Evolutionary conservation across 371 early-diverging fungal genomes (phyloP).

Genomic region (Mucor circinelloides): DNA sequence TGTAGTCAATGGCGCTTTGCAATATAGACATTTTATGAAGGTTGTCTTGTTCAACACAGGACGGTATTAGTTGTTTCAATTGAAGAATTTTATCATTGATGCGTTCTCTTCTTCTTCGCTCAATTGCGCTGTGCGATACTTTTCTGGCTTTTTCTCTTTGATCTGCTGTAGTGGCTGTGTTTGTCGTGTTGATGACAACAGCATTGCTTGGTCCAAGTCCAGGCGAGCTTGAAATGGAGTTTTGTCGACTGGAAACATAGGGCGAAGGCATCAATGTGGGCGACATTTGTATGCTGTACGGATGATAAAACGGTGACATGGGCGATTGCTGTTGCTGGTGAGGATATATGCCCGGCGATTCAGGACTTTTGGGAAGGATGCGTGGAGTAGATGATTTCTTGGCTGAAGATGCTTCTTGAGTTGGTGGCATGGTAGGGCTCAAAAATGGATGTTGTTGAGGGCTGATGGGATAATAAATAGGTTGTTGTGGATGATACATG

Average conservation of each 20-base stretch:
- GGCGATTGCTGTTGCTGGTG: constrained; percentile 15
- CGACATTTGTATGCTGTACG: constrained; percentile 24
- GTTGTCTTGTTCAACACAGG: constrained; percentile 66
- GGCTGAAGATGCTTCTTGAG: constrained; percentile 26
- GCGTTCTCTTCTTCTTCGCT: constrained; percentile 74
- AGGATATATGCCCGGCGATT: not conserved
- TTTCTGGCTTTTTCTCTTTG: constrained; percentile 64
- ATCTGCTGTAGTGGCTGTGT: constrained; percentile 34
- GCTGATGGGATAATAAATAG: constrained; percentile 20
- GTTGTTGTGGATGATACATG: constrained; percentile 17
- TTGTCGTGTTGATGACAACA: not conserved
- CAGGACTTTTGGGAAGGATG: constrained; percentile 17
- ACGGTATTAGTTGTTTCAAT: constrained; percentile 46
- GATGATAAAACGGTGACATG: constrained; percentile 21
- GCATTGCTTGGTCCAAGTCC: constrained; percentile 11
- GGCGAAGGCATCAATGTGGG: constrained; percentile 15
- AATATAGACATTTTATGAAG: constrained; percentile 77
- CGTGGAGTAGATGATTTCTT: constrained; percentile 27
- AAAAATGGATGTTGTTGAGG: constrained; percentile 18
- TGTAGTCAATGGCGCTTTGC: constrained; percentile 76
- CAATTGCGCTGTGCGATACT: constrained; percentile 80
- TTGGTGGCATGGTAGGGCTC: constrained; percentile 13
- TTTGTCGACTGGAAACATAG: constrained; percentile 3
- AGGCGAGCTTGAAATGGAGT: constrained; percentile 19
- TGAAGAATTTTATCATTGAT: constrained; percentile 71